A percentile compares a stretch with the other conserved stretches of the same genome.
These are phyloP conservation scores for Neofusicoccum sp. DNA, from an alignment of 2,329 filamentous ascomycete genomes.

Conservation along the genomic window DNA sequence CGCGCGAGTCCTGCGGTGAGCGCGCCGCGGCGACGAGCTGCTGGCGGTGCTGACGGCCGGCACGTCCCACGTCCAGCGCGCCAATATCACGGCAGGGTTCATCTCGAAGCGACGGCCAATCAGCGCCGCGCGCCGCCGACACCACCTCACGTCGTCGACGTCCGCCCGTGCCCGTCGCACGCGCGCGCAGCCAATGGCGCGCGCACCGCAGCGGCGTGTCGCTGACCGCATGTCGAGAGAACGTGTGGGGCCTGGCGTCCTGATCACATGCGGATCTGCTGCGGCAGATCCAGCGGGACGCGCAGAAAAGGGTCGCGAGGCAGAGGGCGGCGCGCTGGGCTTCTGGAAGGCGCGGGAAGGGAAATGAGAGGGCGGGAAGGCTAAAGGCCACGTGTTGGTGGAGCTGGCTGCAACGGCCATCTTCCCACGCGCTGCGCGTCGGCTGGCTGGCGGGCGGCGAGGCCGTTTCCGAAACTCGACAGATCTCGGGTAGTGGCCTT, in stretches of 20 bases:
- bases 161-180: not conserved
- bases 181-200: not conserved
- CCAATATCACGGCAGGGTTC: not conserved
- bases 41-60: not conserved
- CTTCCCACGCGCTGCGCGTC: not conserved
- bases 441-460: not conserved
- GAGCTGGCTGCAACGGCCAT: slow-evolving; percentile 13
- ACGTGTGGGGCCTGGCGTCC: not conserved
- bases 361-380: slow-evolving; percentile 8
- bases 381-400: not conserved
- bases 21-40: not conserved
- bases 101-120: slow-evolving; percentile 5
- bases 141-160: not conserved
- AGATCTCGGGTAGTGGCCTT: not conserved
- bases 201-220: not conserved
- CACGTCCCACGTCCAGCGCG: not conserved
- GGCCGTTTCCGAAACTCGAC: not conserved
- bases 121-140: not conserved
- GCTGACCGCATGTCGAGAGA: not conserved
- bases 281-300: slow-evolving; percentile 8
- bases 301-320: not conserved
- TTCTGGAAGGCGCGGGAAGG: slow-evolving; percentile 19
- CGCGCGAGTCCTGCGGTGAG: too few relatives aligned
- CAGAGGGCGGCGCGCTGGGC: not conserved
- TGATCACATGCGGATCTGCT: slow-evolving; percentile 12